These are phyloP conservation scores for Leucaena leucocephala DNA, from an alignment of 306 rosid species.

Conservation along the genomic window DNA sequence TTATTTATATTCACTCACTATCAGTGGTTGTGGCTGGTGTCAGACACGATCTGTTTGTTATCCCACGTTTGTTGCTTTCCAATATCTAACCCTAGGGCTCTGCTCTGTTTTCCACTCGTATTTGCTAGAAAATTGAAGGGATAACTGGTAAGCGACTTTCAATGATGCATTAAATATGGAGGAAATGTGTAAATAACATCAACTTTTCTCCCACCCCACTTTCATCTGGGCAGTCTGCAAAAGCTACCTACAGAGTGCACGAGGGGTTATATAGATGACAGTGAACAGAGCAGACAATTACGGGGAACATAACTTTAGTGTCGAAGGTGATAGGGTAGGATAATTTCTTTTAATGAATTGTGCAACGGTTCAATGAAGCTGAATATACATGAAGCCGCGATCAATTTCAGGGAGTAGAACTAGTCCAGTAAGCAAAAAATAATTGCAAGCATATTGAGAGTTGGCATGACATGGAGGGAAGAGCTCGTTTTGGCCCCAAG, in stretches of 20 bases:
- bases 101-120: not conserved
- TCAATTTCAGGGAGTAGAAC: constrained; percentile 7
- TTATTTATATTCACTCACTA: too few species aligned
- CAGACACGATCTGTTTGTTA: not conserved
- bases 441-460: constrained; percentile 7
- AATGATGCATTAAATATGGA: not conserved
- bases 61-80: not conserved
- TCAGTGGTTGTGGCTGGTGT: not conserved
- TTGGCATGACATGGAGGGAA: not conserved
- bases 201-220: constrained; percentile 9
- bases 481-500: not conserved
- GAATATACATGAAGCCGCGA: too few species aligned
- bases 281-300: not conserved
- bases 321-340: constrained; percentile 21
- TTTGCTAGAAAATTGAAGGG: not conserved
- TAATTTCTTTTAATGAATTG: constrained; percentile 30
- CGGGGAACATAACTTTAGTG: not conserved
- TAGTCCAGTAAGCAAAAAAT: not conserved
- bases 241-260: too few species aligned
- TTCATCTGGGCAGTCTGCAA: too few species aligned
- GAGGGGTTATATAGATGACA: too few species aligned
- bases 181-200: too few species aligned
- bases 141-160: not conserved
- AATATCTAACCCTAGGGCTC: not conserved
- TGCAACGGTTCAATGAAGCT: not conserved